Conservation (phyloP, 2,329 filamentous ascomycete genomes). For the Ophiocordyceps camponoti-rufipedis region DNA sequence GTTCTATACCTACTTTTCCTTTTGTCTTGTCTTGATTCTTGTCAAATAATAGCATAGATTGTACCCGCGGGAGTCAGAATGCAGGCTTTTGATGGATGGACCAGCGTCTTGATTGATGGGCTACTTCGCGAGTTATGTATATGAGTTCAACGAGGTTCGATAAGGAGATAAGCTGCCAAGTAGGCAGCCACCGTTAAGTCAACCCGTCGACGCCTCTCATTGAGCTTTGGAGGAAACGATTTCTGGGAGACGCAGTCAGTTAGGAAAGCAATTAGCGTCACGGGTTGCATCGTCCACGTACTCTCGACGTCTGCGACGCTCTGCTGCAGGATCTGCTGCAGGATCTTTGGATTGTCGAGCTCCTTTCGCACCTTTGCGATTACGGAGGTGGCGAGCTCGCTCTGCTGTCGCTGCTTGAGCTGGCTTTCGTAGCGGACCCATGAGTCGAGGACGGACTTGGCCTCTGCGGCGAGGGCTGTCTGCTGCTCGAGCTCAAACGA, state of each 20-base stretch:
- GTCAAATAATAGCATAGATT: neutral
- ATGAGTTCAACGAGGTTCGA: conserved; percentile 34
- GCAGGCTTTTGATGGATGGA: neutral
- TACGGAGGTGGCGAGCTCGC: conserved; percentile 78
- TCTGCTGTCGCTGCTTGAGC: conserved; percentile 97
- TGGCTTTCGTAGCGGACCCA: conserved; percentile 98
- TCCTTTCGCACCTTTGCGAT: conserved; percentile 98
- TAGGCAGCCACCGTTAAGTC: conserved; percentile 14
- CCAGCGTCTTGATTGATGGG: conserved; percentile 24
- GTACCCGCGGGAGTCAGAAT: neutral
- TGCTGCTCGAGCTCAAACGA: conserved; percentile 95
- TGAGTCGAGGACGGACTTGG: conserved; percentile 88
- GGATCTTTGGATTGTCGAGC: conserved; percentile 89
- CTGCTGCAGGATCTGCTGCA: conserved; percentile 97
- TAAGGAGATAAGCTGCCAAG: conserved; percentile 27
- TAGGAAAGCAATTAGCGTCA: conserved; percentile 10
- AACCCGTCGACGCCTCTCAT: conserved; percentile 24
- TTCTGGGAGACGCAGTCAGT: conserved; percentile 21
- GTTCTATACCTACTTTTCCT: neutral
- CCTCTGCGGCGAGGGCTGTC: conserved; percentile 80
- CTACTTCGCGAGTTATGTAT: conserved; percentile 39
- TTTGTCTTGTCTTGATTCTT: neutral
- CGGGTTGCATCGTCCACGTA: conserved; percentile 20
- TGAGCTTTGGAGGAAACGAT: conserved; percentile 45
- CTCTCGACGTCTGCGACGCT: conserved; percentile 92